Base-by-base conservation (phyloP, 2,329 filamentous ascomycete species). In the Claviceps pazoutovae region DNA sequence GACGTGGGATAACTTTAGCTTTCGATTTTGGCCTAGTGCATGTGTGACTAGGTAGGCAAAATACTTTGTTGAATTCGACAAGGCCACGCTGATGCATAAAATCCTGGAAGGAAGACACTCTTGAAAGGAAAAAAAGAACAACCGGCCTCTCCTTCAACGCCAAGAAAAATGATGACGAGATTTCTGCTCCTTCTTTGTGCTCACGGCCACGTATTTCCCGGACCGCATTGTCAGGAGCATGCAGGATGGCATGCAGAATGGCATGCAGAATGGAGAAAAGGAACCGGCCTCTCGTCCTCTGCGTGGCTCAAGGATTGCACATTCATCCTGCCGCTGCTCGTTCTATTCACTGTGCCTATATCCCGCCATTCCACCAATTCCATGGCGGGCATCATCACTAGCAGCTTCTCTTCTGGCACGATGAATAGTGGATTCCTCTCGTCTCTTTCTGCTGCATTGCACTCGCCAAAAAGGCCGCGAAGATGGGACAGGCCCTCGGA, bases 321-420 rank as follows among this genome's bases (percentile, higher is more conserved):
- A 2, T 50, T 56, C 21, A 51, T 21, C 23, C 34, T 14, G 26
- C 8, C 21, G 14, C 30, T 49, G n/a, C 44, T 21, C 13, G 48
- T 34, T 9, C 50, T 48, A 21, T 58, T 56, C 39, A 56, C 56
- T 11, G 57, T 60, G 21, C 57, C 54, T 23, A 70, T 51, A 52
- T 75, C 69, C 62, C 75, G 79, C 76, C 80, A 84, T 59, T 84
- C 81, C 7, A 84, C 64, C 80, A 80, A 84, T 58, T 80, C 72
- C 0, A 74, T 68, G 3, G 72, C 64, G 2, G 80, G 74, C 19
- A 76, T 66, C 6, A 80, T 65, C 4, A 76, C 71, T 8, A 61
- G 60, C 30, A 30, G 26, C 26, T 71, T 70, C 23, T 63, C 26
- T 71, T 70, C 23, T 63, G 57, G 58, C 81, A 84, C 0, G 71